A percentile compares a stretch with the other conserved stretches of the same genome.
Conservation (phyloP, 352 stramenopile species). For the Globisporangium lucens region DNA sequence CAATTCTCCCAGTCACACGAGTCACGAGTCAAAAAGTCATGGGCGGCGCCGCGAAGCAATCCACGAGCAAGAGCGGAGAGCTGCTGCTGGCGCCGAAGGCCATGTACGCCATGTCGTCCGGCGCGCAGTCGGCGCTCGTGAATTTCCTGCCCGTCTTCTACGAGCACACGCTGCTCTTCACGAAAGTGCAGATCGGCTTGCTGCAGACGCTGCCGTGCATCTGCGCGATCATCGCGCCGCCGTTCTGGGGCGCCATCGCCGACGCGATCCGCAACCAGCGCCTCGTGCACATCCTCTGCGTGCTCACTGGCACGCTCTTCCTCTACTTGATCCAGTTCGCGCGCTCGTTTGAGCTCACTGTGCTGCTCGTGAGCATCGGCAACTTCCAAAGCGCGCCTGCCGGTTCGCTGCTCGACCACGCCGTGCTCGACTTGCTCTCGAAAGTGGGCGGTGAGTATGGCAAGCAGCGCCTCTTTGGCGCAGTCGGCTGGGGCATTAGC, state of each 20-base stretch:
- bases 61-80: conserved; percentile 9
- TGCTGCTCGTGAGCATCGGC: conserved; percentile 48
- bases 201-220: conserved; percentile 68
- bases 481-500: conserved; percentile 57
- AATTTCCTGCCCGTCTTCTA: conserved; percentile 81
- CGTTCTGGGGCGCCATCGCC: conserved; percentile 71
- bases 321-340: conserved; percentile 59
- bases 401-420: conserved; percentile 67
- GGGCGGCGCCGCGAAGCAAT: conserved; percentile 16
- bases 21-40: conserved; percentile 15
- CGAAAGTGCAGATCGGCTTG: conserved; percentile 75
- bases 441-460: conserved; percentile 76
- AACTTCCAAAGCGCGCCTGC: conserved; percentile 67
- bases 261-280: conserved; percentile 66
- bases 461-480: conserved; percentile 79
- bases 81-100: conserved; percentile 68
- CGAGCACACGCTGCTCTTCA: conserved; percentile 58
- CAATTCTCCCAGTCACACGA: conserved; percentile 4
- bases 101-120: conserved; percentile 72
- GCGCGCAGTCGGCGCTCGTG: conserved; percentile 58
- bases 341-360: conserved; percentile 45
- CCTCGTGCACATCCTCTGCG: conserved; percentile 57
- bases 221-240: conserved; percentile 60
- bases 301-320: conserved; percentile 52
- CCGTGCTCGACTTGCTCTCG: conserved; percentile 60